A percentile compares a stretch with the other conserved stretches of the same genome.
Conservation (phyloP, 495 filamentous ascomycete genomes). For the Aspergillus ellipticus region DNA sequence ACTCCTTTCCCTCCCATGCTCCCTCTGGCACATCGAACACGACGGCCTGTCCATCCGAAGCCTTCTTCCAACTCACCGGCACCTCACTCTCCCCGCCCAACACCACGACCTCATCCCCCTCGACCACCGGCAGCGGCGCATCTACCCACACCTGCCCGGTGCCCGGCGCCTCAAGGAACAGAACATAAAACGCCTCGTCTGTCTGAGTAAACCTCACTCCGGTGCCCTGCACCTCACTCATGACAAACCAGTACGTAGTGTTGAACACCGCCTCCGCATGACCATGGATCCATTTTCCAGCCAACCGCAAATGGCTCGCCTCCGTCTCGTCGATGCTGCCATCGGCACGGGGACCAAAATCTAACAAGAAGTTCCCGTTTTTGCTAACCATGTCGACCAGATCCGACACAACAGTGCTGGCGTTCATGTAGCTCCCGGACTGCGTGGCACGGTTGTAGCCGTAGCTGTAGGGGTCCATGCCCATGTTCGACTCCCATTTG, state of each 20-base stretch:
- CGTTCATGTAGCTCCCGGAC: constrained; percentile 45
- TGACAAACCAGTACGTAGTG: constrained; percentile 56
- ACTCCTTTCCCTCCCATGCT: neutral
- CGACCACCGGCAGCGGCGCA: neutral
- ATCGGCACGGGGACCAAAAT: constrained; percentile 50
- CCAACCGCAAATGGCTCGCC: constrained; percentile 39
- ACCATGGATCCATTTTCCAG: constrained; percentile 48
- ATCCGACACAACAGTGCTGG: constrained; percentile 36
- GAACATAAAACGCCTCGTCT: constrained; percentile 50
- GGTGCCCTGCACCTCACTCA: constrained; percentile 38
- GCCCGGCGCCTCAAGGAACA: neutral
- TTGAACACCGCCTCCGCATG: constrained; percentile 53
- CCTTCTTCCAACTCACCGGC: neutral
- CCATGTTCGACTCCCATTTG: constrained; percentile 54
- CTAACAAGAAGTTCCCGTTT: constrained; percentile 55
- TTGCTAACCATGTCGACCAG: constrained; percentile 53
- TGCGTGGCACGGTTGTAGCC: constrained; percentile 54
- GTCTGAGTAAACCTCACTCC: constrained; percentile 50
- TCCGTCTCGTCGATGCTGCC: constrained; percentile 50
- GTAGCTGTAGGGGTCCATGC: constrained; percentile 54
- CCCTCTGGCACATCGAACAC: neutral
- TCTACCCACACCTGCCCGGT: neutral
- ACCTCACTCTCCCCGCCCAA: neutral
- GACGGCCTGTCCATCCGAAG: neutral
- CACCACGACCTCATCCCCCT: neutral